Conservation (phyloP, 2,329 filamentous ascomycete genomes). For the Didymella keratinophila region DNA sequence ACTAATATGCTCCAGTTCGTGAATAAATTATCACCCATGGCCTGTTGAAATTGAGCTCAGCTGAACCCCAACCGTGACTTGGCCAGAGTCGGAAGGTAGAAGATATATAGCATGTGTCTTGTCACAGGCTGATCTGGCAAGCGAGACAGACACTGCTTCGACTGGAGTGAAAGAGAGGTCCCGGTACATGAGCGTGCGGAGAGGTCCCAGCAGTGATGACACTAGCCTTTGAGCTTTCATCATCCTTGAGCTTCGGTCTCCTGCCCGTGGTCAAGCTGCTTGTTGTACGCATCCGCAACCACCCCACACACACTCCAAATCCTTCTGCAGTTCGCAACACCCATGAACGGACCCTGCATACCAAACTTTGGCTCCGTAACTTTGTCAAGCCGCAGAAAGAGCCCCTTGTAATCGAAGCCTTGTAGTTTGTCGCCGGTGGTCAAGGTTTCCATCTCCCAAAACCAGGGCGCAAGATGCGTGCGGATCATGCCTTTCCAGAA, state of each 20-base stretch:
- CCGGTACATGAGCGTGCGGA: too few species aligned
- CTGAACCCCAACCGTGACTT: too few species aligned
- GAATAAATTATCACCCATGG: too few species aligned
- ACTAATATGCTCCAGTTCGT: too few species aligned
- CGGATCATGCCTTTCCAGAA: constrained; percentile 31
- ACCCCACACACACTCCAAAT: constrained; percentile 35
- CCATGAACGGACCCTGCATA: constrained; percentile 36
- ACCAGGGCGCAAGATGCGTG: constrained; percentile 25
- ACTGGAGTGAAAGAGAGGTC: too few species aligned
- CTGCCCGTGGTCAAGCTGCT: not conserved
- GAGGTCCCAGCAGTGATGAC: too few species aligned
- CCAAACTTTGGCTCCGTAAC: constrained; percentile 26
- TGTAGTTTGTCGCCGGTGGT: constrained; percentile 1
- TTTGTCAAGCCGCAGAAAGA: constrained; percentile 35
- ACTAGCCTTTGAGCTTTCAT: not conserved
- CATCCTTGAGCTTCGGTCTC: not conserved
- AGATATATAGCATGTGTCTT: too few species aligned
- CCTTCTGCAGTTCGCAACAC: constrained; percentile 44
- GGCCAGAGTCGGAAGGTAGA: too few species aligned
- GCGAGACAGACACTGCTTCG: too few species aligned
- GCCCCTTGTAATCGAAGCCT: constrained; percentile 25
- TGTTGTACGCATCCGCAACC: constrained; percentile 15
- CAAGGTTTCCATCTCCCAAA: constrained; percentile 18
- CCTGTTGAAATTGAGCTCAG: too few species aligned
- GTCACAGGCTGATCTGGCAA: too few species aligned